These are phyloP conservation scores for Thelonectria rubi DNA, from an alignment of 2,329 filamentous ascomycete genomes.

Conservation along the genomic window DNA sequence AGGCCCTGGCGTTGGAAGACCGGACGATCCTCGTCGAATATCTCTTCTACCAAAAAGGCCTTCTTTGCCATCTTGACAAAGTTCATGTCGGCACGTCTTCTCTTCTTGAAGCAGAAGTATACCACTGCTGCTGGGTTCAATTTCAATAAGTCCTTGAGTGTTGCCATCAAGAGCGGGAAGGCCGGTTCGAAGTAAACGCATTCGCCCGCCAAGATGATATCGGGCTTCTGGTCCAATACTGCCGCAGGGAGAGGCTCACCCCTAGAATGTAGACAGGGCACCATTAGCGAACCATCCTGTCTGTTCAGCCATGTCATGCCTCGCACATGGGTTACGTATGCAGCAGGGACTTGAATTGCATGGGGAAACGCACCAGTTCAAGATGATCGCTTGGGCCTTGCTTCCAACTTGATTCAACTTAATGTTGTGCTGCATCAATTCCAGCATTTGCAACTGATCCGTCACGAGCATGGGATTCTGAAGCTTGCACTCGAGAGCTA, in stretches of 20 bases:
- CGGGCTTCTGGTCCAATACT: slow-evolving; percentile 68
- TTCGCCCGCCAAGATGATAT: slow-evolving; percentile 91
- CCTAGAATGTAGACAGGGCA: slow-evolving; percentile 52
- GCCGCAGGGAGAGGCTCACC: slow-evolving; percentile 65
- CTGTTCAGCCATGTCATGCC: slow-evolving; percentile 11
- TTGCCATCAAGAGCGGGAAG: slow-evolving; percentile 85
- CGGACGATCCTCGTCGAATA: slow-evolving; percentile 68
- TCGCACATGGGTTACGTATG: slow-evolving; percentile 9
- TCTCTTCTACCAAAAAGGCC: slow-evolving; percentile 69
- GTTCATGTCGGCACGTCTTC: slow-evolving; percentile 80
- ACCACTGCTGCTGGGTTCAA: slow-evolving; percentile 72
- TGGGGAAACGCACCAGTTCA: slow-evolving; percentile 76
- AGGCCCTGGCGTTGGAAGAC: slow-evolving; percentile 66
- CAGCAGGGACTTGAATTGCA: slow-evolving; percentile 35
- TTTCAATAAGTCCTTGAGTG: slow-evolving; percentile 76
- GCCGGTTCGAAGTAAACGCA: slow-evolving; percentile 98
- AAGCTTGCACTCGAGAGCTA: slow-evolving; percentile 65
- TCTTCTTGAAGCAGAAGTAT: slow-evolving; percentile 94
- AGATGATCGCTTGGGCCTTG: slow-evolving; percentile 71
- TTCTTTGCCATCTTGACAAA: slow-evolving; percentile 78
- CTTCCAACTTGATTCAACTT: slow-evolving; percentile 75
- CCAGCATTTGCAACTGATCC: slow-evolving; percentile 86
- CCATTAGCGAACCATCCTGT: slow-evolving; percentile 33
- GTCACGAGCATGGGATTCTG: slow-evolving; percentile 75
- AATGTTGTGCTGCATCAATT: slow-evolving; percentile 88